Conservation (phyloP, 148 eudicot genomes). For the Mesembryanthemum crystallinum region DNA sequence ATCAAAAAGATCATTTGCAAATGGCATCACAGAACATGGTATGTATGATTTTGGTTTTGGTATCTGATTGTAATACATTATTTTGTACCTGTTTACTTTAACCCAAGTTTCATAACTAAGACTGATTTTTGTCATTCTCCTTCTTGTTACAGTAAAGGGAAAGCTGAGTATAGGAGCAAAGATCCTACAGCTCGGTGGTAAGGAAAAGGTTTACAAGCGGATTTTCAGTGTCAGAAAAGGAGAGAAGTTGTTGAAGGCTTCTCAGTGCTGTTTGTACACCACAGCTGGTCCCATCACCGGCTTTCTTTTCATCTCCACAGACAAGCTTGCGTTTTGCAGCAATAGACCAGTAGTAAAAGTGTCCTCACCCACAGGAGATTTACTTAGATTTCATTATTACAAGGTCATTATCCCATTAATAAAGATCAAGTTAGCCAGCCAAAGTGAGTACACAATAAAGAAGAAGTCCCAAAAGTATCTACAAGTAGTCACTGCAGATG, state of each 20-base stretch:
- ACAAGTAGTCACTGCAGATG: conserved; percentile 23
- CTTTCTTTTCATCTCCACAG: conserved; percentile 26
- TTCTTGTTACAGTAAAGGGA: background rate
- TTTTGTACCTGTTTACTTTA: background rate
- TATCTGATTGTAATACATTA: too few species aligned
- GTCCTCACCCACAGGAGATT: conserved; percentile 20
- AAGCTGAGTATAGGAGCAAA: conserved; percentile 7
- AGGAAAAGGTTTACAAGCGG: background rate
- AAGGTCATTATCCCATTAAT: conserved; percentile 29
- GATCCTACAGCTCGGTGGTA: background rate
- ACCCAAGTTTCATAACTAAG: background rate
- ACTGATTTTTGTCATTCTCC: background rate
- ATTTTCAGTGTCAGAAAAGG: background rate
- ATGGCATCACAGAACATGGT: conserved; percentile 2
- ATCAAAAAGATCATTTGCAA: conserved; percentile 4
- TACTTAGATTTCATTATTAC: conserved; percentile 17
- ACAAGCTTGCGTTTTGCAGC: conserved; percentile 29
- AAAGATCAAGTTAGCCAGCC: conserved; percentile 26
- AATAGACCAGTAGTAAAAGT: conserved; percentile 16
- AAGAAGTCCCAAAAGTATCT: conserved; percentile 31
- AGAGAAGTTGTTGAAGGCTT: conserved; percentile 12
- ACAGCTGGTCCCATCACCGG: conserved; percentile 26
- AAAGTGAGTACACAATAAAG: conserved; percentile 19
- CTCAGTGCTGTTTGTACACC: conserved; percentile 19
- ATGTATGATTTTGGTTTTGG: background rate